Percentiles rank a stretch among this genome's conserved stretches.
These are phyloP conservation scores for Neurospora cerealis DNA, from an alignment of 495 filamentous ascomycete species.

Conservation along the genomic window DNA sequence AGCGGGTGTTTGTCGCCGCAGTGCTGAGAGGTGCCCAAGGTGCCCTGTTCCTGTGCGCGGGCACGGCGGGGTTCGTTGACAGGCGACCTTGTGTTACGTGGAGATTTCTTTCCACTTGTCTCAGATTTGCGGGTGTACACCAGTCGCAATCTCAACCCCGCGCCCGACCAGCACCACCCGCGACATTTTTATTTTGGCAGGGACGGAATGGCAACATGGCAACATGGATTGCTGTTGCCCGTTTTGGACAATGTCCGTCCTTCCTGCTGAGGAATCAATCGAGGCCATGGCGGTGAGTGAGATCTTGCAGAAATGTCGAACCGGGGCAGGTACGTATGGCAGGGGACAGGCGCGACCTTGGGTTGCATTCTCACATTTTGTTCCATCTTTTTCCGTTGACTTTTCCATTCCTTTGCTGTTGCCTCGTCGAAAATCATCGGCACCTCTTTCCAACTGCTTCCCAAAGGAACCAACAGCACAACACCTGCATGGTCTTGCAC, in stretches of 20 bases:
- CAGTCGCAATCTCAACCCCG: background rate
- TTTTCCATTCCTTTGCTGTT: background rate
- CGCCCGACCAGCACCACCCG: background rate
- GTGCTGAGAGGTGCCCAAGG: too few relatives aligned
- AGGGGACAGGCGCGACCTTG: background rate
- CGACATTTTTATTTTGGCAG: background rate
- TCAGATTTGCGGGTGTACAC: background rate
- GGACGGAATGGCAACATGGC: background rate
- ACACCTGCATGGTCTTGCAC: background rate
- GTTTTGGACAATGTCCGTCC: background rate
- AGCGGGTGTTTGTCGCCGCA: background rate
- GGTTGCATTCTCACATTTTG: background rate
- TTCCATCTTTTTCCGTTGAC: background rate
- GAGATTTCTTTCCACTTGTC: background rate
- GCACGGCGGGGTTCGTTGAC: background rate
- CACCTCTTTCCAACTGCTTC: background rate
- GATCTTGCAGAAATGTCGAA: background rate
- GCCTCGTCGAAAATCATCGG: background rate
- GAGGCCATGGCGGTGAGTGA: background rate
- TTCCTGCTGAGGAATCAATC: background rate
- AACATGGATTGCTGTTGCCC: background rate
- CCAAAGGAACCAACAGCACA: background rate
- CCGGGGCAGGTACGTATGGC: background rate
- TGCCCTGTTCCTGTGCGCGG: too few relatives aligned
- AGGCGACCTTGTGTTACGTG: background rate